Evolutionary conservation across 1,284 basidiomycete species (phyloP), one percentile per base, ranked within the genome.

Genomic region (Quambalaria eucalypti): DNA sequence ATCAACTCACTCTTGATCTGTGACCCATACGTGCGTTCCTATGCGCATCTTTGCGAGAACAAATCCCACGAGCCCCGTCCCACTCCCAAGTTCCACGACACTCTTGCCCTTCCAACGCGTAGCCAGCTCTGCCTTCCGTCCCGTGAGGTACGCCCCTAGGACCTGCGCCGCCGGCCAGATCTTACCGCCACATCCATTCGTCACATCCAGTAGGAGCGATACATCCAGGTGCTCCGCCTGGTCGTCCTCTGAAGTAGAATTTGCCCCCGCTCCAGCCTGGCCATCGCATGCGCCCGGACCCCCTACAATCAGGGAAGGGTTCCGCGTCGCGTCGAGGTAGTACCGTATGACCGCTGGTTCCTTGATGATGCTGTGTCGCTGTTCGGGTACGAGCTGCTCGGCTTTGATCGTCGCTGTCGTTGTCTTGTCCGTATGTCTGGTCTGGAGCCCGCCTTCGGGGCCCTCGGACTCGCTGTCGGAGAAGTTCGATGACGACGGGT

Each of bases 161-260:
- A 90, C 90, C 81, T 91, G 84, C 60, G 90, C 90, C 12, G 90
- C 87, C 3, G 88, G 89, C 90, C 90, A 95, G 10, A 89, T 85
- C 48, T 90, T 82, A 0, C 90, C 90, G 14, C 90, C 90, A 73
- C 91, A 95, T 2, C 90, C 90, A 23, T 85, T 87, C 39, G 83
- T 81, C 28, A 88, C 84, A 71, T 91, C 88, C 2, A 90, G 81
- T 30, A 78, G 77, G 42, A 89, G 80, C 28, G 73, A 66, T 14
- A 80, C 63, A 48, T 74, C 69, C 47, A 76, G 57, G 23, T 33
- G 46, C 30, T 31, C 29, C 36, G 10, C n/a, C 26, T 14, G n/a
- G 26, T 12, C 4, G 23, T 28, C 1, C 6, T 38, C 28, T n/a
- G 26, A 16, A 29, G 26, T 31, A 54, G 36, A 39, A 9, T 29